phyloP scores from a whole-genome alignment of 805 yeast species.

The Nakazawaea sp. region DNA sequence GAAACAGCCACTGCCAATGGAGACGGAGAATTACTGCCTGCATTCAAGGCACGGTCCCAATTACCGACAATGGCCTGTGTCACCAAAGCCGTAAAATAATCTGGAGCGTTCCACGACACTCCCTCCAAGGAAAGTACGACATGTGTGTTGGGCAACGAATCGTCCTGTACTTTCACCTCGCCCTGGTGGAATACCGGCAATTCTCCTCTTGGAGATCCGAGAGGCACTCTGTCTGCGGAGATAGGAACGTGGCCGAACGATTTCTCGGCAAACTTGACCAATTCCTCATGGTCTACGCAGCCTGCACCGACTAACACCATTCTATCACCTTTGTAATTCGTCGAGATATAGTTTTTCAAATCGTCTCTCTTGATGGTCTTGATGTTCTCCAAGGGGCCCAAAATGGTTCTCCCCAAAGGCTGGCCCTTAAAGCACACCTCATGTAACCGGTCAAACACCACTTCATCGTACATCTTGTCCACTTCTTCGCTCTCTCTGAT shows the following conservation, averaged over 20 bases:
- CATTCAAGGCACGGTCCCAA: conserved; percentile 92
- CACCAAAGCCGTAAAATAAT: conserved; percentile 89
- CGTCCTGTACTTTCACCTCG: conserved; percentile 79
- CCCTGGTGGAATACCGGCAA: conserved; percentile 79
- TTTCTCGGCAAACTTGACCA: conserved; percentile 69
- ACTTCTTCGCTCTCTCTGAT: conserved; percentile 96
- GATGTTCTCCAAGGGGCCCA: conserved; percentile 91
- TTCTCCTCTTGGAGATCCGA: conserved; percentile 69
- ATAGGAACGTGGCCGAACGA: conserved; percentile 66
- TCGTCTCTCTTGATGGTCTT: conserved; percentile 72
- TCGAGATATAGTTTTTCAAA: conserved; percentile 68
- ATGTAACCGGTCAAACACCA: conserved; percentile 93
- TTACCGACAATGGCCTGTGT: conserved; percentile 96
- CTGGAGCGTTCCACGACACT: conserved; percentile 94
- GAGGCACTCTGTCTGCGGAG: conserved; percentile 49
- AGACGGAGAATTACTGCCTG: conserved; percentile 80
- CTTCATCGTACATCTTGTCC: conserved; percentile 97
- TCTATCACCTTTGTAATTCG: conserved; percentile 91
- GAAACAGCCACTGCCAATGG: conserved; percentile 64
- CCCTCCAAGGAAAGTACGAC: conserved; percentile 96
- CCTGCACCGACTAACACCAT: conserved; percentile 99
- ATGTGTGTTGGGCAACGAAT: conserved; percentile 80
- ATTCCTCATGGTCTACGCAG: conserved; percentile 79
- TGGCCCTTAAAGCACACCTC: conserved; percentile 86
- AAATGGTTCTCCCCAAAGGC: conserved; percentile 91